These are phyloP conservation scores for Dillenia turbinata DNA, from an alignment of 164 flowering plant genomes.

Conservation along the genomic window DNA sequence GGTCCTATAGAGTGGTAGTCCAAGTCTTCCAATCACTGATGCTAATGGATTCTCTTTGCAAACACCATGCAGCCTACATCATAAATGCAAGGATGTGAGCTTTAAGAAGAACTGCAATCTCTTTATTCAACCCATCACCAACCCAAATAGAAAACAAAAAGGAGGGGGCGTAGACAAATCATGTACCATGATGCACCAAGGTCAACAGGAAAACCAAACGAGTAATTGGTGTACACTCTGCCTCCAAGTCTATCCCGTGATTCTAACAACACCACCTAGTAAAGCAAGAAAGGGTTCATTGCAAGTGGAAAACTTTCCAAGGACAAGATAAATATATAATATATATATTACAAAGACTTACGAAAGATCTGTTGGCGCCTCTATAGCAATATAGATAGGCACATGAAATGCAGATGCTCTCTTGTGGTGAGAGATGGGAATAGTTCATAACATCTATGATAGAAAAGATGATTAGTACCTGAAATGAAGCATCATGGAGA, in stretches of 20 bases:
- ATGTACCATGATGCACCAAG: constrained; percentile 89
- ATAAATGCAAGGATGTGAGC: not conserved
- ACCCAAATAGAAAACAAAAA: not conserved
- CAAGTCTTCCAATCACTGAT: constrained; percentile 75
- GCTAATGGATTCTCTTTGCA: constrained; percentile 95
- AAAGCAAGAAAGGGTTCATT: not conserved
- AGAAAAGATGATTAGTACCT: constrained; percentile 34
- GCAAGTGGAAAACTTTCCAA: no score
- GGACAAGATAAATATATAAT: not conserved
- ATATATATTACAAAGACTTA: not conserved
- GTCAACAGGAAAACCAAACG: constrained; percentile 93
- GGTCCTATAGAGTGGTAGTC: constrained; percentile 87
- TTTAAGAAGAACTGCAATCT: not conserved
- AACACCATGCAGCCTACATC: constrained; percentile 92
- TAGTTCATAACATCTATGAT: no score
- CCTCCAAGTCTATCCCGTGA: constrained; percentile 90
- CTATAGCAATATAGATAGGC: no score
- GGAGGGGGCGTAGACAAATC: not conserved
- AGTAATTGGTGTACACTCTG: constrained; percentile 68
- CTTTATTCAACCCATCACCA: not conserved
- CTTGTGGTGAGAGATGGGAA: no score
- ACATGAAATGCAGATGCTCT: no score
- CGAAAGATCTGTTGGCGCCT: no score
- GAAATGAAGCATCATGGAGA: constrained; percentile 82
- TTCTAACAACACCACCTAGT: constrained; percentile 75